Evolutionary conservation across 495 filamentous ascomycete species (phyloP).

Genomic region (Tuber brumale): DNA sequence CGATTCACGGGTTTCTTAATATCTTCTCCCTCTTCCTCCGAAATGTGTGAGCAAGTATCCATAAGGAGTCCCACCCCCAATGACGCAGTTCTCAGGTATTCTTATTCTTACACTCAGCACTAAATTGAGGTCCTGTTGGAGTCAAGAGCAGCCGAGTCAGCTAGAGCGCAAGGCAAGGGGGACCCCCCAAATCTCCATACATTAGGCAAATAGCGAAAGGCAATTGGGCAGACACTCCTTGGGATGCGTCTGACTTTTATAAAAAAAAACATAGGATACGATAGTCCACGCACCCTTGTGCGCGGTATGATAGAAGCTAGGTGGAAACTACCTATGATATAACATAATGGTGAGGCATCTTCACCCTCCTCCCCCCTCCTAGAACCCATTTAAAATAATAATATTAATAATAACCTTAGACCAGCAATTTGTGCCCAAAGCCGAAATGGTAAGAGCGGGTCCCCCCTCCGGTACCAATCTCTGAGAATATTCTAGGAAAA

Average conservation of each 20-base stretch:
- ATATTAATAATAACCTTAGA: background rate
- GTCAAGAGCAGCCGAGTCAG: background rate
- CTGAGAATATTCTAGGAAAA: background rate
- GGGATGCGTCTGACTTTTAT: background rate
- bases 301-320: background rate
- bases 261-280: too few species aligned
- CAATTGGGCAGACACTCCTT: background rate
- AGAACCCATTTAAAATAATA: background rate
- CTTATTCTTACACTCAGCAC: background rate
- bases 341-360: background rate
- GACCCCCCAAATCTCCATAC: background rate
- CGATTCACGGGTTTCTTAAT: too few species aligned
- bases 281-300: background rate
- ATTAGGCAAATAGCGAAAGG: background rate
- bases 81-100: background rate
- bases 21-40: background rate
- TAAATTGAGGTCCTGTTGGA: background rate
- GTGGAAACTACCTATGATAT: background rate
- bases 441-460: background rate
- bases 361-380: background rate
- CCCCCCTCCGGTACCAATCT: background rate
- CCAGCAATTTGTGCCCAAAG: background rate
- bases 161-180: background rate
- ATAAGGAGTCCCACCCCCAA: background rate
- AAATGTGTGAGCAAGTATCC: background rate